Conservation (phyloP, 306 rosid genomes). For the Inga leiocalycina region DNA sequence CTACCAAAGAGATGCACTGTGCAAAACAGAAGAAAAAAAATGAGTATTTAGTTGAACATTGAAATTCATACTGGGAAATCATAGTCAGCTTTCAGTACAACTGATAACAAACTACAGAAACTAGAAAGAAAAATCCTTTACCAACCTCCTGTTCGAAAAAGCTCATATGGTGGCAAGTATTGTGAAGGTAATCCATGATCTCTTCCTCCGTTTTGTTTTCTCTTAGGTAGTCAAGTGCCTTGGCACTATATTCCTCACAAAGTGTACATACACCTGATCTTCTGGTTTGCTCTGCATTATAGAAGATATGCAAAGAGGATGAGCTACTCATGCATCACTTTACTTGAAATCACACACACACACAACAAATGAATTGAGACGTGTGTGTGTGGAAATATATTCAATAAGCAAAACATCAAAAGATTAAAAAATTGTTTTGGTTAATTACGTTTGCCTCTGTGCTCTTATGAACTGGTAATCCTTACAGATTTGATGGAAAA, state of each 20-base stretch:
- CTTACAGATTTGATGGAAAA: background rate
- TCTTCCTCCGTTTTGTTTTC: constrained; percentile 73
- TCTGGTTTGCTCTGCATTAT: constrained; percentile 41
- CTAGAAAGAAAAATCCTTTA: background rate
- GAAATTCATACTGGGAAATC: background rate
- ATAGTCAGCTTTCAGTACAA: background rate
- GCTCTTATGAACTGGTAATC: background rate
- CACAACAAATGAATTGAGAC: constrained; percentile 17
- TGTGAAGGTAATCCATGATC: constrained; percentile 57
- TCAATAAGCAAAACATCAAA: background rate
- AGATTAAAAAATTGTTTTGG: background rate
- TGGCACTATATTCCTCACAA: constrained; percentile 70
- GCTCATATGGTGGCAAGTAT: constrained; percentile 50
- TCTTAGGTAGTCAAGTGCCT: constrained; percentile 67
- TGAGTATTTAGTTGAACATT: constrained; percentile 17
- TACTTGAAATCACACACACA: background rate
- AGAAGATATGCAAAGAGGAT: constrained; percentile 19
- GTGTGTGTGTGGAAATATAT: background rate
- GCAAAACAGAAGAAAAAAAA: constrained; percentile 14
- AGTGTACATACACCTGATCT: constrained; percentile 63
- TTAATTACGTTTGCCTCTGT: constrained; percentile 5
- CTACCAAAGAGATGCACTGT: constrained; percentile 81
- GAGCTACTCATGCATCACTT: constrained; percentile 3
- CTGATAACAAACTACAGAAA: background rate
- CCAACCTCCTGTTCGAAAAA: constrained; percentile 56